These are phyloP conservation scores for Moricandia moricandioides DNA, from an alignment of 345 rosid species.

Conservation along the genomic window DNA sequence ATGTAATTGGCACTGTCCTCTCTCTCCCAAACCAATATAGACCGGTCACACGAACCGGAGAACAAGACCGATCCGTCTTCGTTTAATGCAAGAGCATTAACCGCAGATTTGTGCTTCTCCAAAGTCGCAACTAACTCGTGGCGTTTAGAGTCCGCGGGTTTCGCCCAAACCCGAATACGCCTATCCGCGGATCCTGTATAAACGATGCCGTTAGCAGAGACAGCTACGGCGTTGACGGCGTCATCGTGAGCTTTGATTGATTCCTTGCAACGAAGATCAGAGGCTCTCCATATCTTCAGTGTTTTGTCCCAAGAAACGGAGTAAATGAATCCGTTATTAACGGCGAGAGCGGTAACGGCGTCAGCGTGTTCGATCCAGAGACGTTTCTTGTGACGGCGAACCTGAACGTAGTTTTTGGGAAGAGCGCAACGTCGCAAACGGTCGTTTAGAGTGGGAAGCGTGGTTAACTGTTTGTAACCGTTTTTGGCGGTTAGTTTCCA, in stretches of 20 bases:
- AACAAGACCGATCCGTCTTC: conserved; percentile 75
- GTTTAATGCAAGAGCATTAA: conserved; percentile 72
- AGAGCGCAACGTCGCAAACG: conserved; percentile 64
- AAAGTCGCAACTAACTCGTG: conserved; percentile 58
- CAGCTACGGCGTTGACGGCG: conserved; percentile 76
- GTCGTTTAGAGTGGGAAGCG: conserved; percentile 75
- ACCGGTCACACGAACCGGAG: conserved; percentile 93
- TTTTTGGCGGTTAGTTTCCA: conserved; percentile 54
- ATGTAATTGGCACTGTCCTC: conserved; percentile 71
- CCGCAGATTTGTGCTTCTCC: conserved; percentile 87
- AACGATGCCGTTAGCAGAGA: conserved; percentile 60
- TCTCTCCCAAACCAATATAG: conserved; percentile 89
- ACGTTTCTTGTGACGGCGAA: conserved; percentile 68
- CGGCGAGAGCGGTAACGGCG: conserved; percentile 77
- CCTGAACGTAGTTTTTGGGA: conserved; percentile 76
- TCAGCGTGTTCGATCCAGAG: conserved; percentile 92
- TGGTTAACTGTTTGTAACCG: conserved; percentile 47
- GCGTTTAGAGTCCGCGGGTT: conserved; percentile 50
- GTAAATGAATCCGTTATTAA: conserved; percentile 53
- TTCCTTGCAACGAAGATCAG: conserved; percentile 69
- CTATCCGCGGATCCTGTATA: conserved; percentile 91
- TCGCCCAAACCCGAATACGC: conserved; percentile 77
- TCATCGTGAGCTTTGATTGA: conserved; percentile 78
- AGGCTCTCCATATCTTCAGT: conserved; percentile 73
- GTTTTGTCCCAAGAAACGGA: conserved; percentile 90